phyloP scores from a whole-genome alignment of 371 early-diverging fungal species.

The Choanephora cucurbitarum region DNA sequence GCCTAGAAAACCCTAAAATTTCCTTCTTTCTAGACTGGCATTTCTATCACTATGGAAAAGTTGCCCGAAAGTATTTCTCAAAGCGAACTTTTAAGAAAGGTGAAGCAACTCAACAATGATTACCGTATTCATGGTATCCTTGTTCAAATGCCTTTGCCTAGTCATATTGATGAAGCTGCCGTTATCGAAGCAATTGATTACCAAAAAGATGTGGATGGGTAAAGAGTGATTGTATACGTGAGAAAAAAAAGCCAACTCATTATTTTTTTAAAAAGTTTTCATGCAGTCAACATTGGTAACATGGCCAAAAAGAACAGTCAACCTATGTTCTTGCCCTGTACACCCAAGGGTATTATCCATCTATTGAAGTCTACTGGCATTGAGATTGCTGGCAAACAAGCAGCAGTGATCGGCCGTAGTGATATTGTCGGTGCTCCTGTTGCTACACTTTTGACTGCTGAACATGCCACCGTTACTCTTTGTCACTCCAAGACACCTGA shows the following conservation, averaged over 20 bases:
- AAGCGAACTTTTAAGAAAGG: constrained; percentile 52
- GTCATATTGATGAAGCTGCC: constrained; percentile 70
- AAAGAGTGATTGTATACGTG: constrained; percentile 4
- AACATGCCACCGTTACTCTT: constrained; percentile 89
- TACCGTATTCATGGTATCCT: constrained; percentile 85
- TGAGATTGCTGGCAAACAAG: constrained; percentile 38
- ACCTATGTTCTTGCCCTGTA: constrained; percentile 90
- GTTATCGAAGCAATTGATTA: constrained; percentile 84
- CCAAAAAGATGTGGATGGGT: constrained; percentile 96
- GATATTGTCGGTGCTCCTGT: constrained; percentile 95
- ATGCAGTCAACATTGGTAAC: constrained; percentile 87
- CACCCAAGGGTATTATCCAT: constrained; percentile 90
- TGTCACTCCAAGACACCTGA: constrained; percentile 87
- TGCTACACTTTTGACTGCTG: constrained; percentile 75
- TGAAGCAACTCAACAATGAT: constrained; percentile 76
- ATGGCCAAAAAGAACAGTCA: constrained; percentile 76
- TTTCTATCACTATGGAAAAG: constrained; percentile 56
- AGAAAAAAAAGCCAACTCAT: background rate
- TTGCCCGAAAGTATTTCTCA: constrained; percentile 53
- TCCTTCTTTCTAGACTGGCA: constrained; percentile 49
- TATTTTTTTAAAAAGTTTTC: constrained; percentile 60
- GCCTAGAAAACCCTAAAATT: background rate
- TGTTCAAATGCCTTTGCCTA: constrained; percentile 96
- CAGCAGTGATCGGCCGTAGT: constrained; percentile 92
- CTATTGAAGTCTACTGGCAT: constrained; percentile 68